phyloP scores from a whole-genome alignment of 345 rosid species.

The Bretschneidera sinensis region DNA sequence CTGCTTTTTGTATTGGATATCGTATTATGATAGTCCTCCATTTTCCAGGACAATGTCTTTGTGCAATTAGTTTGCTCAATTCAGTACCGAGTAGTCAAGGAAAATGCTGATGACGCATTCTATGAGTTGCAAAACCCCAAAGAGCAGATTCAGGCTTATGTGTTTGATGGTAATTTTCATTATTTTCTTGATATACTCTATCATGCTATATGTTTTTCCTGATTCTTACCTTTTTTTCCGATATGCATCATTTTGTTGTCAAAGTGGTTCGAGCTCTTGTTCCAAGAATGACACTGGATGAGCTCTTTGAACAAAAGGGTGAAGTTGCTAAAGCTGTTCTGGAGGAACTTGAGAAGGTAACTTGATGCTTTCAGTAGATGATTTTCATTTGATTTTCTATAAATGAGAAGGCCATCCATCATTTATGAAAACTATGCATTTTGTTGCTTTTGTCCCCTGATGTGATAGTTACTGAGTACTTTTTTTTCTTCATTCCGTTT shows the following conservation, averaged over 20 bases:
- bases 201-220: background rate
- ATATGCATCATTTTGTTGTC: constrained; percentile 4
- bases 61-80: constrained; percentile 93
- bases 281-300: constrained; percentile 82
- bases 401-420: background rate
- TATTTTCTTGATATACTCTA: background rate
- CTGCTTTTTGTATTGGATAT: background rate
- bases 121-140: constrained; percentile 87
- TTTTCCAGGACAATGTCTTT: constrained; percentile 83
- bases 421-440: background rate
- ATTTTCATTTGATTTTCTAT: background rate
- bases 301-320: constrained; percentile 94
- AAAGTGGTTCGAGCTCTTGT: constrained; percentile 93
- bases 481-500: too few species aligned
- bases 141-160: constrained; percentile 96
- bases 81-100: constrained; percentile 70
- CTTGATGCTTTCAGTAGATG: background rate
- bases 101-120: constrained; percentile 92
- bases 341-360: constrained; percentile 94
- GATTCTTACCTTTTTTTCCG: background rate
- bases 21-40: background rate
- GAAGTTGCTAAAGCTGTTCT: constrained; percentile 94
- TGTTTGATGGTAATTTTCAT: constrained; percentile 69
- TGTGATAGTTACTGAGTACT: too few species aligned
- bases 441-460: background rate